Base-by-base conservation (phyloP, 1,284 basidiomycete species). In the Sanghuangporus sanghuang region DNA sequence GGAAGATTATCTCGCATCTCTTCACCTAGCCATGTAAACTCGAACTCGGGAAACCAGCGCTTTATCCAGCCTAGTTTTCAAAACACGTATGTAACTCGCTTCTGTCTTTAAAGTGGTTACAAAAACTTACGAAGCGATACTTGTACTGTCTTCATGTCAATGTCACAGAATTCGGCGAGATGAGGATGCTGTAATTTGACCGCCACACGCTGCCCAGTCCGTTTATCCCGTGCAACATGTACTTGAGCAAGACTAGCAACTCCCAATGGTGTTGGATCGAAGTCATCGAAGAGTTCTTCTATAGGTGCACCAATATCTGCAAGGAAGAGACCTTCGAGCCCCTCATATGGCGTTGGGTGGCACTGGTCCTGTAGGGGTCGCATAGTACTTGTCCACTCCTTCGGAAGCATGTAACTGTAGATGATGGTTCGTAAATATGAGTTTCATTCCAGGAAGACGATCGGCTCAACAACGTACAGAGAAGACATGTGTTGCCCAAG, bases 181-280 rank as follows among this genome's bases (percentile, higher is more conserved):
- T 93, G 92, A 3, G 97, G 95, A 74, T 99, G 97, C 81, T 99
- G 96, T 53, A 99, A 74, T 85, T 99, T 99, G 64, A 99, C 89
- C 11, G 97, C 97, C n/a, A 96, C 94, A 52, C 79, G 76, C 69
- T 82, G 81, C 1, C 92, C 90, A 1, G 89, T 86, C 53, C 84
- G 78, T 57, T 85, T 84, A 68, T 95, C 87, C 6, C 78, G 81
- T 0, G 90, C 97, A 18, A 90, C 84, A 75, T 99, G 97, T 6
- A 99, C 97, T 75, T 99, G 96, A 6, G 96, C 96, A 39, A 99
- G 78, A 71, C 89, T 95, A 4, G 95, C 96, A 8, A 97, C 95
- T 6, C 97, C 97, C 61, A 99, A 91, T 9, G 97, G 96, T n/a
- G 81, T 80, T 3, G 87, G 85, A 69, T 98, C 87, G 72, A 99